These are phyloP conservation scores for Linnemannia zychae DNA, from an alignment of 192 early-diverging fungal genomes.

Conservation along the genomic window DNA sequence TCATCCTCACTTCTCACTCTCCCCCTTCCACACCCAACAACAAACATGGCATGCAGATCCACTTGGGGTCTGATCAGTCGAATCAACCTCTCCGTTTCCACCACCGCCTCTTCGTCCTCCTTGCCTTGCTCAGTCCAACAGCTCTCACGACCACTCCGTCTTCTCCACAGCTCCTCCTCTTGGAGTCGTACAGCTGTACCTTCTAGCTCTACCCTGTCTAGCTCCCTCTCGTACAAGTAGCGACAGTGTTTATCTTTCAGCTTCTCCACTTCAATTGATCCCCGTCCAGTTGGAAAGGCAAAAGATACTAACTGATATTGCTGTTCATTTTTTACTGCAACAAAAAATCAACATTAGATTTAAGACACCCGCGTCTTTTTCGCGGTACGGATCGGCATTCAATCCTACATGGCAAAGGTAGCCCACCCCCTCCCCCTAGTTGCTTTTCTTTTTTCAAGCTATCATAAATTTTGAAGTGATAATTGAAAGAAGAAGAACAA, in stretches of 20 bases:
- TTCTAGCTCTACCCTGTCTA: conserved; percentile 1
- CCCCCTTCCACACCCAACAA: not conserved
- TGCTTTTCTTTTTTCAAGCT: no score
- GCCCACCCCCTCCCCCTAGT: no score
- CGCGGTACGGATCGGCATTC: conserved; percentile 13
- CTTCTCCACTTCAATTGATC: not conserved
- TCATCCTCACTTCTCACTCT: not conserved
- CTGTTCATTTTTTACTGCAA: not conserved
- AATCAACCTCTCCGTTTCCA: not conserved
- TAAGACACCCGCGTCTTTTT: not conserved
- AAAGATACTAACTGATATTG: not conserved
- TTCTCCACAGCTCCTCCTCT: not conserved
- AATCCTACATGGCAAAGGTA: conserved; percentile 35
- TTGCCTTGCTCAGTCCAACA: no score
- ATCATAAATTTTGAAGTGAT: no score
- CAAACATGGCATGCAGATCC: conserved; percentile 28
- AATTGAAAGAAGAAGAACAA: no score
- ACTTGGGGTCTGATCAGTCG: conserved; percentile 41
- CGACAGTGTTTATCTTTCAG: not conserved
- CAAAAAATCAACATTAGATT: not conserved
- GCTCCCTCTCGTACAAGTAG: conserved; percentile 25
- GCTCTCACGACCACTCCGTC: conserved; percentile 8
- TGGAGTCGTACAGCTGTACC: not conserved
- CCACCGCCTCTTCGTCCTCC: not conserved
- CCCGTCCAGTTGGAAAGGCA: no score